Evolutionary conservation across 2,329 filamentous ascomycete species (phyloP).

Genomic region (Epichloe elymi): DNA sequence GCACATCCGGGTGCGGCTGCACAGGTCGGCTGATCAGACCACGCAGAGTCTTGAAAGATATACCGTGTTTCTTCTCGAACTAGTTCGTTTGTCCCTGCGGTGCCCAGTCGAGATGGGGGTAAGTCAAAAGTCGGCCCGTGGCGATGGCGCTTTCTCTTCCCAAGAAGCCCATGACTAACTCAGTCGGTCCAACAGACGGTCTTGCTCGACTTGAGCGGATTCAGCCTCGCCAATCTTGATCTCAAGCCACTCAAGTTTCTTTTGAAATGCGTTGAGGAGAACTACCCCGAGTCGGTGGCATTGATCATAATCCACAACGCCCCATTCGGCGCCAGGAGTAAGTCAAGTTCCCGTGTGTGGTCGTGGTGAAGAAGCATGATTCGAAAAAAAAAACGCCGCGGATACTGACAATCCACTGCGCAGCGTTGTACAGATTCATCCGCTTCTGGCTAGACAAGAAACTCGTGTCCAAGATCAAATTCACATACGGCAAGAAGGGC

Average conservation of each 20-base stretch:
- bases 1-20: conserved; percentile 62
- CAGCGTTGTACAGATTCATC: conserved; percentile 79
- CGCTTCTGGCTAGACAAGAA: conserved; percentile 84
- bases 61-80: conserved; percentile 82
- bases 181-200: conserved; percentile 11
- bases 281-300: conserved; percentile 80
- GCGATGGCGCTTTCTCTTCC: no score
- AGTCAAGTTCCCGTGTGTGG: conserved; percentile 15
- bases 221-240: no score
- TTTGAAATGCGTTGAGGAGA: conserved; percentile 45
- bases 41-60: conserved; percentile 66
- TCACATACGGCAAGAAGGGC: conserved; percentile 64
- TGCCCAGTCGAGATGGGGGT: conserved; percentile 75
- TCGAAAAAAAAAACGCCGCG: no score
- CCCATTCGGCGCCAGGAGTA: conserved; percentile 81
- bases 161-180: background rate
- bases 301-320: conserved; percentile 80
- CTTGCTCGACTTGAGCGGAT: conserved; percentile 29
- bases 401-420: no score
- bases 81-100: conserved; percentile 62
- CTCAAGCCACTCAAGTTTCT: no score
- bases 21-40: conserved; percentile 63
- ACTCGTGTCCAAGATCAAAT: conserved; percentile 77
- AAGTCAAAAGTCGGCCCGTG: conserved; percentile 21
- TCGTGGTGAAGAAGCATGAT: no score